These are phyloP conservation scores for Colletotrichum camelliae DNA, from an alignment of 2,329 filamentous ascomycete genomes.

Conservation along the genomic window DNA sequence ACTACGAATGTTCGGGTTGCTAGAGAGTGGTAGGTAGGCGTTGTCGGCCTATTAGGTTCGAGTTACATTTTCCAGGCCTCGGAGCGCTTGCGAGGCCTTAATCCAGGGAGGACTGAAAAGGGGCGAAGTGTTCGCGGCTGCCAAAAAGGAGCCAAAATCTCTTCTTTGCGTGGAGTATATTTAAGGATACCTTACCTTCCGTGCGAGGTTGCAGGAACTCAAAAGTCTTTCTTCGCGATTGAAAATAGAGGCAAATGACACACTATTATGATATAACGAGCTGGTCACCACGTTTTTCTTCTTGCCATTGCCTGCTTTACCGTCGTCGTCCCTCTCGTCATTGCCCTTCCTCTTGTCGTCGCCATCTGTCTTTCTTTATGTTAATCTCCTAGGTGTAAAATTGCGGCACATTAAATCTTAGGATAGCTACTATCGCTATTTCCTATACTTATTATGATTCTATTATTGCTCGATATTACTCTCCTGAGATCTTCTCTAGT, in stretches of 20 bases:
- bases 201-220: constrained; percentile 5
- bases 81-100: neutral
- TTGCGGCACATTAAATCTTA: too few relatives aligned
- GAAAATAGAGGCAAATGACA: neutral
- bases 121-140: neutral
- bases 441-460: too few relatives aligned
- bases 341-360: too few relatives aligned
- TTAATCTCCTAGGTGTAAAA: too few relatives aligned
- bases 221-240: constrained; percentile 17
- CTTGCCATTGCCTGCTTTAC: too few relatives aligned
- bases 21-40: constrained; percentile 2
- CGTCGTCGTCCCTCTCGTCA: too few relatives aligned
- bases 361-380: too few relatives aligned
- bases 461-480: too few relatives aligned
- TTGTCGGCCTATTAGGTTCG: neutral
- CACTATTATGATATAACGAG: neutral
- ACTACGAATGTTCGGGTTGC: neutral
- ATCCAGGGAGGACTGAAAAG: neutral
- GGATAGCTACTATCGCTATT: too few relatives aligned
- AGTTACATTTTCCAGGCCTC: neutral
- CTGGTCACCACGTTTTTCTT: too few relatives aligned
- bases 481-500: too few relatives aligned
- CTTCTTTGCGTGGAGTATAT: neutral
- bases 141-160: neutral
- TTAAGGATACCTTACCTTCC: neutral